A percentile compares a stretch with the other conserved stretches of the same genome.
phyloP scores from a whole-genome alignment of 257 asterid species.

The Solanum neorickii region DNA sequence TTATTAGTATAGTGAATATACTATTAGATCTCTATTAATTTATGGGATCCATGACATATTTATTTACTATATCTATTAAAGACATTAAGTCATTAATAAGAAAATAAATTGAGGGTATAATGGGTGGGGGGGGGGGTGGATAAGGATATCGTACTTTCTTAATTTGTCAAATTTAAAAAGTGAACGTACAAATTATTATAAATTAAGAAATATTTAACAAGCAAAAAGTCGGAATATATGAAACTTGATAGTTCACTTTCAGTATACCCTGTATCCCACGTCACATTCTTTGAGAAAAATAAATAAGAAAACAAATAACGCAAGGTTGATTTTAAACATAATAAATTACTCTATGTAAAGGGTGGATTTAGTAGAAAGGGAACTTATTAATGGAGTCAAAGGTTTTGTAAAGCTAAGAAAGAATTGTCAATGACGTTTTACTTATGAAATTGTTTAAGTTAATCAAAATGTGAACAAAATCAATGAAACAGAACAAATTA shows the following conservation, averaged over 20 bases:
- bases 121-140: too few species aligned
- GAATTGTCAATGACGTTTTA: not conserved
- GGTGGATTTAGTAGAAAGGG: not conserved
- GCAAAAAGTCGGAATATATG: too few species aligned
- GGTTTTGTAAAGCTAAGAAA: not conserved
- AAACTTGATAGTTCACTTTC: not conserved
- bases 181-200: too few species aligned
- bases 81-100: not conserved
- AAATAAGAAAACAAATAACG: not conserved
- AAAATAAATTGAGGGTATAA: not conserved
- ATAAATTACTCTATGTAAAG: not conserved
- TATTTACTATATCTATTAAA: too few species aligned
- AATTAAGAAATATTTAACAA: too few species aligned
- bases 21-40: not conserved
- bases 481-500: not conserved
- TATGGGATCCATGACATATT: not conserved
- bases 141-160: too few species aligned
- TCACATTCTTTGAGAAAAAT: not conserved
- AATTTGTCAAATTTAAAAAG: not conserved
- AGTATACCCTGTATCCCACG: not conserved
- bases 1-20: too few species aligned
- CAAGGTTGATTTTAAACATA: not conserved
- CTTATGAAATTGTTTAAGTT: not conserved
- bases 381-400: not conserved
- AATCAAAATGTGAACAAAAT: not conserved